Evolutionary conservation across 1,284 basidiomycete species (phyloP).

Genomic region (Ganoderma sinense): DNA sequence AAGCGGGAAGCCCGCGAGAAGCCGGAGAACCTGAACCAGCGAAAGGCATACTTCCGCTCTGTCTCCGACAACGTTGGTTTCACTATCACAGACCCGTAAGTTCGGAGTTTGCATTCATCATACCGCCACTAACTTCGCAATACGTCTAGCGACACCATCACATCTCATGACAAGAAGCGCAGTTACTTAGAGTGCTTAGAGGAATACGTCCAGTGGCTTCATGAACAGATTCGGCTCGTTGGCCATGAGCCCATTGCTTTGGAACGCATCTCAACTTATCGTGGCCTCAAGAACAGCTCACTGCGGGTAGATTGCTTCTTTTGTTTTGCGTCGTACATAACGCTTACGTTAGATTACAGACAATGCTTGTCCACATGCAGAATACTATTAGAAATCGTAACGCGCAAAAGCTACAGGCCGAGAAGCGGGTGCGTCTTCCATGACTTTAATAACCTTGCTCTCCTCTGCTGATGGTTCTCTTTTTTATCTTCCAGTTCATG

Average conservation of each 20-base stretch:
- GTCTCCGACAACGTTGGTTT: conserved; percentile 65
- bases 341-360: conserved; percentile 32
- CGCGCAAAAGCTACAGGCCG: conserved; percentile 55
- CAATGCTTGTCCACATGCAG: conserved; percentile 72
- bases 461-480: not conserved
- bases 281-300: conserved; percentile 66
- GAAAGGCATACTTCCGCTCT: conserved; percentile 60
- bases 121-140: not conserved
- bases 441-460: not conserved
- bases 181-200: conserved; percentile 77
- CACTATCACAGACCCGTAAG: conserved; percentile 64
- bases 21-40: conserved; percentile 47
- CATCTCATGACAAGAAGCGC: conserved; percentile 79
- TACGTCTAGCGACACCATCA: conserved; percentile 62
- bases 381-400: conserved; percentile 57
- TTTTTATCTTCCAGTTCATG: conserved; percentile 33
- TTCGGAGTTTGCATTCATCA: conserved; percentile 16
- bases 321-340: not conserved
- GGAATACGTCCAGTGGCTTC: conserved; percentile 70
- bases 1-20: conserved; percentile 17
- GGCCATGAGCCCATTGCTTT: conserved; percentile 56
- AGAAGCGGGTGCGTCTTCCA: conserved; percentile 54
- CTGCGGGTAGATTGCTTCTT: conserved; percentile 45
- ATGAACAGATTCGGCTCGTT: conserved; percentile 62
- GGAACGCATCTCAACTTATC: conserved; percentile 61